Evolutionary conservation across 2,329 filamentous ascomycete species (phyloP), one percentile per base, ranked within the genome.

Genomic region (Botrytis hyacinthi): DNA sequence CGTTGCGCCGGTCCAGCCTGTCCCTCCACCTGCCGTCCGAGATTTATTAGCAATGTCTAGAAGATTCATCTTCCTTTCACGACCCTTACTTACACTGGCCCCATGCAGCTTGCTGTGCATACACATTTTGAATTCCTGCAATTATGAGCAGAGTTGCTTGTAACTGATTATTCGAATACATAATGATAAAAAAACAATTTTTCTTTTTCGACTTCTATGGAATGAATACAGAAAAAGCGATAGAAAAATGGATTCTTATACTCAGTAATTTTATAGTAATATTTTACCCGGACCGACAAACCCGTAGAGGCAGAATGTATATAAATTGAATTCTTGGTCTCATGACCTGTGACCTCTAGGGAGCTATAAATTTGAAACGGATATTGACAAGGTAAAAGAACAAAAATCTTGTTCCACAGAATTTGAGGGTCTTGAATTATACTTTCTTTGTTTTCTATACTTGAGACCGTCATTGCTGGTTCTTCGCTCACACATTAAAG

Each of bases 261-360:
- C 32, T 57, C 48, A 57, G 4, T 9, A 84, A 84, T 81, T 87
- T 65, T 59, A 32, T 57, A 59, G 35, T 18, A 57, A 32, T 57
- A 57, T 32, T 3, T 57, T 32, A 26, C 66, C 40, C 66, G 66
- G 66, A 57, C 66, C 66, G 66, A 69, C 37, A 57, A 44, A 16
- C 54, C 66, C 66, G 66, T 69, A n/a, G 48, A 69, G 66, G 48
- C 66, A 69, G 29, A 57, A 69, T 57, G 40, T 44, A 42, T 57
- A 40, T 69, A 57, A 57, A 59, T 69, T 69, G 35, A 18, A 44
- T 68, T 57, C 35, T 42, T 10, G 48, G 29, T n/a, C 66, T 18
- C 54, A 32, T 68, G 66, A 57, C 48, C 35, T 20, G 22, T 42
- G 18, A 20, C 7, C 18, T 57, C 32, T 57, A 12, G 26, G 29